phyloP scores from a whole-genome alignment of 805 yeast genomes.

The Dipodascopsis tothii region DNA sequence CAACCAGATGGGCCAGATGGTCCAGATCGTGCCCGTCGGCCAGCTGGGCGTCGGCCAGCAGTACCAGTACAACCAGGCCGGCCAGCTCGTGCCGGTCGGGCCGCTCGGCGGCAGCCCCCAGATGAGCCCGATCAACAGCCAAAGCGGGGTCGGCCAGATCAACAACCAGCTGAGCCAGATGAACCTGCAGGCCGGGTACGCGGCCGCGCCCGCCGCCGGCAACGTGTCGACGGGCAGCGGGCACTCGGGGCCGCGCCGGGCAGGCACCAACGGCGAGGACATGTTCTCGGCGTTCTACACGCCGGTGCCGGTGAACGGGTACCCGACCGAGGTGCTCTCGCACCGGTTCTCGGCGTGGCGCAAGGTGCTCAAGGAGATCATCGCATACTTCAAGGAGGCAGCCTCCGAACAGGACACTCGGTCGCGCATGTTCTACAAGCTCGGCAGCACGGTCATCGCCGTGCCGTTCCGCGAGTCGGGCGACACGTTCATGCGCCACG shows the following conservation, averaged over 20 bases:
- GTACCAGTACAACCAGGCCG: too few species aligned
- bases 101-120: too few species aligned
- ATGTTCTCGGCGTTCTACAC: constrained; percentile 12
- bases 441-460: constrained; percentile 67
- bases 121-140: neutral
- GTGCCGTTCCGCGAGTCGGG: constrained; percentile 29
- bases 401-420: constrained; percentile 84
- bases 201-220: neutral
- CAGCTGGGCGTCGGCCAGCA: too few species aligned
- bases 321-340: constrained; percentile 84
- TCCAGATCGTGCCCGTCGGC: too few species aligned
- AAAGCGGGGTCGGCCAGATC: neutral
- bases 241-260: too few species aligned
- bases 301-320: constrained; percentile 49
- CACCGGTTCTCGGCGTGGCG: constrained; percentile 83
- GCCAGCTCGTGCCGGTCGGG: too few species aligned
- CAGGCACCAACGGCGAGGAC: constrained; percentile 2
- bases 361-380: constrained; percentile 62
- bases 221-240: neutral
- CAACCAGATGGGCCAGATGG: too few species aligned
- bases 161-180: neutral
- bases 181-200: neutral
- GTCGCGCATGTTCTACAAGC: constrained; percentile 69
- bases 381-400: constrained; percentile 68
- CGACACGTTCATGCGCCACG: constrained; percentile 33